Evolutionary conservation across 2,329 filamentous ascomycete species (phyloP).

Genomic region (Cytospora piceae): DNA sequence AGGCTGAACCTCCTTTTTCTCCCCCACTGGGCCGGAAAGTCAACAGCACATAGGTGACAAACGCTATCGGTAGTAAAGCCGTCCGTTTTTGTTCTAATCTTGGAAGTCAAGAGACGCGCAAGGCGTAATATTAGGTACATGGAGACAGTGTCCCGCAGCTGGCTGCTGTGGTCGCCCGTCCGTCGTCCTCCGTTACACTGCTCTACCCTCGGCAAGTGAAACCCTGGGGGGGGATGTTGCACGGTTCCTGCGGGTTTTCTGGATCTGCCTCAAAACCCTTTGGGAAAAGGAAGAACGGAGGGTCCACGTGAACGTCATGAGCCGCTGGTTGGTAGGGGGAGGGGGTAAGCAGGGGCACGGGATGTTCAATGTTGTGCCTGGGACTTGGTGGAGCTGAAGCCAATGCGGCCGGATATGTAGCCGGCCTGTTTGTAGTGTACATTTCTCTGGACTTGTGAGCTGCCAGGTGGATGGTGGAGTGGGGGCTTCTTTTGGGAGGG

Average conservation of each 20-base stretch:
- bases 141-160: background rate
- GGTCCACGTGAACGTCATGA: background rate
- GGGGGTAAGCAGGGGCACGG: background rate
- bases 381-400: background rate
- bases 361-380: background rate
- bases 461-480: background rate
- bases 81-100: background rate
- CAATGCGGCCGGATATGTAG: constrained; percentile 4
- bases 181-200: background rate
- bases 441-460: background rate
- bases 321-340: too few relatives aligned
- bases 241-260: constrained; percentile 16
- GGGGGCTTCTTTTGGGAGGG: background rate
- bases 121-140: background rate
- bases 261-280: background rate
- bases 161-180: background rate
- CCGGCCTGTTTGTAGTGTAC: background rate
- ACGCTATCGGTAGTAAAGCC: background rate
- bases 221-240: constrained; percentile 5
- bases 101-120: background rate
- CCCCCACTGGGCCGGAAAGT: too few relatives aligned
- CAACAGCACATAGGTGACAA: background rate
- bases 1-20: background rate
- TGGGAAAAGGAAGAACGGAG: background rate
- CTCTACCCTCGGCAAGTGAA: background rate